Evolutionary conservation across 768 basidiomycete species (phyloP).

Genomic region (Podaxis sp.): DNA sequence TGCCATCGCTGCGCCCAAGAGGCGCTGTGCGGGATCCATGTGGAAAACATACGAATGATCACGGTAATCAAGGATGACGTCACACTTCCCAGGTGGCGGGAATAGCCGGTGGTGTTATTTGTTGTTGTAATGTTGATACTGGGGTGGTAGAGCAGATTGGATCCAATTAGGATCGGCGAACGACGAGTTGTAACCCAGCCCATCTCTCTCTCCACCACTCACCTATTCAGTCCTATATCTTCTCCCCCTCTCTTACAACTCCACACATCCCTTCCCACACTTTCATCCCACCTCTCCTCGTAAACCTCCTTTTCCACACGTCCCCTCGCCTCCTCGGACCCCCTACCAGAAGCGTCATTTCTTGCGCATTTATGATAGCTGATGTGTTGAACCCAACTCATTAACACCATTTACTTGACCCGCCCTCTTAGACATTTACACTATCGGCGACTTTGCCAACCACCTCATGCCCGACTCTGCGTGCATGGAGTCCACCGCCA

Average conservation of each 20-base stretch:
- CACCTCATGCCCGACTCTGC: conserved; percentile 3
- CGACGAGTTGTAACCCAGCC: conserved; percentile 15
- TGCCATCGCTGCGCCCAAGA: background rate
- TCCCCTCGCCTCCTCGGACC: background rate
- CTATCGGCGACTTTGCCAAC: background rate
- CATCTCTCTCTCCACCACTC: background rate
- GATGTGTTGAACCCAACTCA: background rate
- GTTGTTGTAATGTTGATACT: conserved; percentile 9
- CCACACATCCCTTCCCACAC: background rate
- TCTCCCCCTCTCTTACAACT: background rate
- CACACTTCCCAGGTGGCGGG: conserved; percentile 31
- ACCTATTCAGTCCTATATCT: background rate
- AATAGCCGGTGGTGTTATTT: conserved; percentile 4
- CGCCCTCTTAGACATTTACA: background rate
- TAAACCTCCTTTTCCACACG: background rate
- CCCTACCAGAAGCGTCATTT: background rate
- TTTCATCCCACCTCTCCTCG: background rate
- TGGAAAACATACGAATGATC: background rate
- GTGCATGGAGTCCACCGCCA: background rate
- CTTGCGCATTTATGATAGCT: background rate
- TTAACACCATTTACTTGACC: background rate
- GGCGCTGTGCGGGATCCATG: background rate
- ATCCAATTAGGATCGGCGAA: conserved; percentile 14
- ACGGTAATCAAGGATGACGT: conserved; percentile 24
- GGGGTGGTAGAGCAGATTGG: conserved; percentile 13